phyloP scores from a whole-genome alignment of 371 early-diverging fungal genomes.

The Haplosporangium sp. region DNA sequence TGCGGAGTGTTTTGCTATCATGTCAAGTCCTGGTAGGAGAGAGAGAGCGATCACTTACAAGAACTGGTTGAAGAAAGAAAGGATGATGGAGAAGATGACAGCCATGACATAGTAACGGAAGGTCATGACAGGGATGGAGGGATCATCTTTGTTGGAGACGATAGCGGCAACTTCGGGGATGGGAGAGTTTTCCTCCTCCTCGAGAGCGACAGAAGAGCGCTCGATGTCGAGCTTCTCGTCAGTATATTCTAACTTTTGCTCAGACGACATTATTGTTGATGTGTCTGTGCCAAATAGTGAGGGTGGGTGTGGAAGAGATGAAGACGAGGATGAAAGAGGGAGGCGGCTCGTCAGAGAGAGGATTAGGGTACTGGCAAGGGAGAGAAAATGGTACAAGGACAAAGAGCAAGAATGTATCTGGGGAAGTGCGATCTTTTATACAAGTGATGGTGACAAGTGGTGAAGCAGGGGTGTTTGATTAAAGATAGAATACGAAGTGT shows the following conservation, averaged over 20 bases:
- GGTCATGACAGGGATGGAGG: slow-evolving; percentile 74
- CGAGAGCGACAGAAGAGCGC: slow-evolving; percentile 18
- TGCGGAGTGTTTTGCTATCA: background rate
- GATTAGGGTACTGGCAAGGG: background rate
- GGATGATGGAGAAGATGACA: slow-evolving; percentile 63
- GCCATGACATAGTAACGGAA: slow-evolving; percentile 80
- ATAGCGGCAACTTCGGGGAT: slow-evolving; percentile 76
- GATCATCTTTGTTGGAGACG: slow-evolving; percentile 76
- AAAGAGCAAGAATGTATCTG: background rate
- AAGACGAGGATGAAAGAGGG: background rate
- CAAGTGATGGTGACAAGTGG: background rate
- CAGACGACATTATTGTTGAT: slow-evolving; percentile 2
- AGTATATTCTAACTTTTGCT: slow-evolving; percentile 9
- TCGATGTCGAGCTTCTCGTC: slow-evolving; percentile 21
- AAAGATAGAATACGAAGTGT: no score
- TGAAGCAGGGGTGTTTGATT: no score
- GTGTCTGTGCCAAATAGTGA: background rate
- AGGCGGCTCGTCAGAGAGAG: background rate
- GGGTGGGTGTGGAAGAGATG: background rate
- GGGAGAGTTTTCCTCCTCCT: slow-evolving; percentile 75
- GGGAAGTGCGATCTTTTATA: background rate
- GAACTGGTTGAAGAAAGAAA: slow-evolving; percentile 76
- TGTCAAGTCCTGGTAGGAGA: background rate
- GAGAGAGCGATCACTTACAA: slow-evolving; percentile 45
- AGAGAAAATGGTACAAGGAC: slow-evolving; percentile 11